These are phyloP conservation scores for Ilyonectria mors-panacis DNA, from an alignment of 2,329 filamentous ascomycete genomes.

Conservation along the genomic window DNA sequence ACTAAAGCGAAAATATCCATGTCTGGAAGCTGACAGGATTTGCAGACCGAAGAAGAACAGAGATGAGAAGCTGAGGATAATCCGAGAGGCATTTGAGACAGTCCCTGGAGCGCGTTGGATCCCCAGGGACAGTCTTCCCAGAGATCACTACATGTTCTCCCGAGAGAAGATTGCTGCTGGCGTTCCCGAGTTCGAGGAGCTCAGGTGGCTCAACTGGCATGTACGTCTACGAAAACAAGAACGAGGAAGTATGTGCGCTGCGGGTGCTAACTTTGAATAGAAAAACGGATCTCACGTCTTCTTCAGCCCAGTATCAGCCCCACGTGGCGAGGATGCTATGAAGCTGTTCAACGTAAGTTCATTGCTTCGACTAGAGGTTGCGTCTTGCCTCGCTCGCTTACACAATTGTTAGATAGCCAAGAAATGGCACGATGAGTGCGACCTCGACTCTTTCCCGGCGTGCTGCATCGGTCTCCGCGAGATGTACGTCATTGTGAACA, in stretches of 20 bases:
- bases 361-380: background rate
- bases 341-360: constrained; percentile 2
- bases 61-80: background rate
- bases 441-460: constrained; percentile 4
- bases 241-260: background rate
- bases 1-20: background rate
- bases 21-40: background rate
- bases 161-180: background rate
- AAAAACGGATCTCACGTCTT: constrained; percentile 5
- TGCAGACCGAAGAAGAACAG: background rate
- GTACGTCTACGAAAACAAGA: background rate
- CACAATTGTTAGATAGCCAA: background rate
- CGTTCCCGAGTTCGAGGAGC: background rate
- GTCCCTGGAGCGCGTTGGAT: background rate
- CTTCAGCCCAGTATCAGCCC: constrained; percentile 5
- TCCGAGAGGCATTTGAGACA: background rate
- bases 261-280: background rate
- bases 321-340: constrained; percentile 6
- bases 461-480: constrained; percentile 38
- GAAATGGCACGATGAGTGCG: constrained; percentile 3
- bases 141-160: background rate
- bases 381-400: background rate
- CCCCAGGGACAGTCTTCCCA: background rate
- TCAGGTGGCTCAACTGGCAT: constrained; percentile 5
- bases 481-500: constrained; percentile 39